Percentiles rank a stretch among this genome's conserved stretches.
These are phyloP conservation scores for Auriscalpium microsporum DNA, from an alignment of 768 basidiomycete species.

Conservation along the genomic window DNA sequence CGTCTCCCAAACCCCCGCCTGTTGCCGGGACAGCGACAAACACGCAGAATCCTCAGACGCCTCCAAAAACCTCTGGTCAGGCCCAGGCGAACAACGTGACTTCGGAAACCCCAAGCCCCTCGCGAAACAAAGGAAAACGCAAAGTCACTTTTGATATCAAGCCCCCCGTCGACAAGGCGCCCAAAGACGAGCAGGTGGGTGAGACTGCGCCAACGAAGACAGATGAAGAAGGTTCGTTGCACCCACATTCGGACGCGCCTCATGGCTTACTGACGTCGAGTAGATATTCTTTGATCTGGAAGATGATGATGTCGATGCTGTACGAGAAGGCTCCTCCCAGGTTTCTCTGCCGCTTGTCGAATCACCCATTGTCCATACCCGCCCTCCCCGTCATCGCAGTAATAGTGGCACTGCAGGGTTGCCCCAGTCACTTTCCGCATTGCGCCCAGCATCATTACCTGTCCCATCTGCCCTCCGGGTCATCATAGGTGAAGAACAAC, in stretches of 20 bases:
- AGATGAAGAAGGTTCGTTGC: slow-evolving; percentile 31
- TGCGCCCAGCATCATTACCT: slow-evolving; percentile 67
- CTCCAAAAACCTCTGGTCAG: no score
- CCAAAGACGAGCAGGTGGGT: slow-evolving; percentile 20
- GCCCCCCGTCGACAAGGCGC: slow-evolving; percentile 31
- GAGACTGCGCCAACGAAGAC: not conserved
- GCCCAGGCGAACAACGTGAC: not conserved
- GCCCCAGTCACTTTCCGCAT: slow-evolving; percentile 46
- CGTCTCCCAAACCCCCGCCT: no score
- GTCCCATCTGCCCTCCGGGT: slow-evolving; percentile 48
- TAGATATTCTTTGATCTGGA: slow-evolving; percentile 70
- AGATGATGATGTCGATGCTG: slow-evolving; percentile 34
- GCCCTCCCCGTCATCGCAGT: slow-evolving; percentile 18
- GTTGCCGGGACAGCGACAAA: not conserved
- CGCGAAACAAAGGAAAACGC: slow-evolving; percentile 41
- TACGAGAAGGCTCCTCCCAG: slow-evolving; percentile 22
- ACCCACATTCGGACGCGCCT: not conserved
- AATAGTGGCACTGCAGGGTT: slow-evolving; percentile 30
- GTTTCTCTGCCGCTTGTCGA: slow-evolving; percentile 30
- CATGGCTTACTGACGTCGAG: slow-evolving; percentile 18
- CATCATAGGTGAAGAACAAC: slow-evolving; percentile 3
- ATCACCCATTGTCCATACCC: slow-evolving; percentile 19
- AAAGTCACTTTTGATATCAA: slow-evolving; percentile 70
- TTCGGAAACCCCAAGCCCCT: slow-evolving; percentile 4
- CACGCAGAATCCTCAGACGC: no score